phyloP scores from a whole-genome alignment of 2,329 filamentous ascomycete genomes.

The Teratosphaeria viscida region DNA sequence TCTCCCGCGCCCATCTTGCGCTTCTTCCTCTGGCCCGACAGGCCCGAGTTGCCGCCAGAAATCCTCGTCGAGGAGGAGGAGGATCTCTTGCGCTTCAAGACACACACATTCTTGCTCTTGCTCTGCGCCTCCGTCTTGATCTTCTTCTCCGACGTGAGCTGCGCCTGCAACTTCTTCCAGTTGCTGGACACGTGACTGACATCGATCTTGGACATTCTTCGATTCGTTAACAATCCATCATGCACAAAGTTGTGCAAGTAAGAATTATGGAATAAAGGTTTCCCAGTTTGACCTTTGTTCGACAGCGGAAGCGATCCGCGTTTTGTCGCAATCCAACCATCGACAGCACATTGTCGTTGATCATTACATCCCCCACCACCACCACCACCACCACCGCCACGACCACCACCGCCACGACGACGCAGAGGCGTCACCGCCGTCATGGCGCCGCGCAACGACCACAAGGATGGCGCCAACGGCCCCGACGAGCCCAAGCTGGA shows the following conservation, averaged over 20 bases:
- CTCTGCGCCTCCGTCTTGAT: slow-evolving; percentile 19
- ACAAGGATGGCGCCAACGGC: slow-evolving; percentile 18
- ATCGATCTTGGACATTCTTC: slow-evolving; percentile 16
- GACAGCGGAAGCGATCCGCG: not conserved
- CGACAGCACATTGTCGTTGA: not conserved
- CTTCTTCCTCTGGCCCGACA: slow-evolving; percentile 7
- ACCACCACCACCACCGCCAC: not conserved
- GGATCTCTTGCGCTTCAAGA: slow-evolving; percentile 25
- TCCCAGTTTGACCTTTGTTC: not conserved
- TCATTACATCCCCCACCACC: not conserved
- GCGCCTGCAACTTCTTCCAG: slow-evolving; percentile 68
- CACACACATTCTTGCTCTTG: slow-evolving; percentile 6
- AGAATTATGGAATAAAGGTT: not conserved
- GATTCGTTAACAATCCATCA: not conserved
- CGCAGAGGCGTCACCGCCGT: not conserved
- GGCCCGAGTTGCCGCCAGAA: slow-evolving; percentile 2
- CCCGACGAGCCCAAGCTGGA: slow-evolving; percentile 42
- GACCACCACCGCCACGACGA: not conserved
- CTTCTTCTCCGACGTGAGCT: slow-evolving; percentile 31
- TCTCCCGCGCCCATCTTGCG: slow-evolving; percentile 43
- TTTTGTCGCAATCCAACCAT: not conserved
- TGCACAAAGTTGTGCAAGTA: not conserved
- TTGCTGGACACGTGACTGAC: slow-evolving; percentile 43
- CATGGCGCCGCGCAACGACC: slow-evolving; percentile 46
- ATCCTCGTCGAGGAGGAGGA: slow-evolving; percentile 4